A percentile compares a stretch with the other conserved stretches of the same genome.
phyloP scores from a whole-genome alignment of 176 grass and related monocot genomes.

The Metroxylon sagu region DNA sequence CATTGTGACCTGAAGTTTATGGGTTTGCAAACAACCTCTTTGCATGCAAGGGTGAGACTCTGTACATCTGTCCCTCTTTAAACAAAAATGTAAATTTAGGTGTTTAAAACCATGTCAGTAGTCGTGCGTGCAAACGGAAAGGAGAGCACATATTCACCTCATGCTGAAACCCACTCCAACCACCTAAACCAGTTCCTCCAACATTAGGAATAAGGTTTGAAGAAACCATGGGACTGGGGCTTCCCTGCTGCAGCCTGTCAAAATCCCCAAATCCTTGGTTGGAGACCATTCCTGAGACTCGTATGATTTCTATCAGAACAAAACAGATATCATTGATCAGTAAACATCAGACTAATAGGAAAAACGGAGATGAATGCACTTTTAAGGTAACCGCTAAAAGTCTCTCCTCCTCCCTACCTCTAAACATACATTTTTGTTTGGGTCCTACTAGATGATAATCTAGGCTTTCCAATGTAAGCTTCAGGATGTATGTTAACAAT shows the following conservation, averaged over 20 bases:
- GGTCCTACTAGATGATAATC: too few species aligned
- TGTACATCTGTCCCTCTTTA: too few species aligned
- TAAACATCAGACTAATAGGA: too few species aligned
- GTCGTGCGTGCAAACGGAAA: slow-evolving; percentile 4
- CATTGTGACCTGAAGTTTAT: too few species aligned
- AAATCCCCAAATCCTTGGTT: slow-evolving; percentile 57
- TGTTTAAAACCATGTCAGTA: slow-evolving; percentile 5
- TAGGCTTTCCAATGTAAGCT: too few species aligned
- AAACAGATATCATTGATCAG: not conserved
- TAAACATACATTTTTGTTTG: too few species aligned
- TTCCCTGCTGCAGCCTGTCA: slow-evolving; percentile 38
- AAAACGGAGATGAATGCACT: too few species aligned
- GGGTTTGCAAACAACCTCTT: too few species aligned
- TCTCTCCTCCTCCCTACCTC: too few species aligned
- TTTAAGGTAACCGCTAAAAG: too few species aligned
- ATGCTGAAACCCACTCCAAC: slow-evolving; percentile 47
- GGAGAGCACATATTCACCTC: slow-evolving; percentile 39
- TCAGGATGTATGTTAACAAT: too few species aligned
- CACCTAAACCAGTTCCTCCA: slow-evolving; percentile 55
- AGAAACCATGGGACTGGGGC: slow-evolving; percentile 59
- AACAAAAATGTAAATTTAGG: not conserved
- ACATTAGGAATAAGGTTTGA: slow-evolving; percentile 51
- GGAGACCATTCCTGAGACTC: slow-evolving; percentile 49
- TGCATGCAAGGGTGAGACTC: too few species aligned
- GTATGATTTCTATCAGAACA: slow-evolving; percentile 59